Evolutionary conservation across 2,329 filamentous ascomycete genomes (phyloP).

Genomic region (Metarhizium anisopliae): DNA sequence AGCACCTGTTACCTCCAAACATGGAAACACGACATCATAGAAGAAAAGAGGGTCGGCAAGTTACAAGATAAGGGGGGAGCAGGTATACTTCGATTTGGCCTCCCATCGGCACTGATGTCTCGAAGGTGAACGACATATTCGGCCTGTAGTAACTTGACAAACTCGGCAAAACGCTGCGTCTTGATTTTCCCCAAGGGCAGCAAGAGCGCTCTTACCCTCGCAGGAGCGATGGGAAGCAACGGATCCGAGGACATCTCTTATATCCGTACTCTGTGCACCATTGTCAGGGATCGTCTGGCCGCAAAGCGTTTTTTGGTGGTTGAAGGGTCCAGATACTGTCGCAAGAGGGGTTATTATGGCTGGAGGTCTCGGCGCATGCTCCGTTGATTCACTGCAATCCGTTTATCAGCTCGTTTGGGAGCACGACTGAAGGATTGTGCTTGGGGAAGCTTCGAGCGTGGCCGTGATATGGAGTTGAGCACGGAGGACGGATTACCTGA

Average conservation of each 20-base stretch:
- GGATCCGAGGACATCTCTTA: slow-evolving; percentile 77
- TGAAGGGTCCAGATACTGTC: not conserved
- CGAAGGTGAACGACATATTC: slow-evolving; percentile 77
- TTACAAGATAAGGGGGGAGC: not conserved
- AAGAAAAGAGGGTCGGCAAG: not conserved
- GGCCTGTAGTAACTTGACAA: slow-evolving; percentile 66
- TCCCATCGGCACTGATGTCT: slow-evolving; percentile 76
- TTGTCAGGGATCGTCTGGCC: slow-evolving; percentile 12
- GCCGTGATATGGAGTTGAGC: not conserved
- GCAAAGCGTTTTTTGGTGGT: not conserved
- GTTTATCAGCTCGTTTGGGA: not conserved
- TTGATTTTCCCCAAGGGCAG: slow-evolving; percentile 83
- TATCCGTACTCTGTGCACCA: slow-evolving; percentile 30
- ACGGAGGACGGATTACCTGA: too few species aligned
- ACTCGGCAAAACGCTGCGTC: slow-evolving; percentile 67
- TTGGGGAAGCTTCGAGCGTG: not conserved
- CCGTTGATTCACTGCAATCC: not conserved
- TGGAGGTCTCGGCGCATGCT: not conserved
- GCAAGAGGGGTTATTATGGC: not conserved
- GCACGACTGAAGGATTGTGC: not conserved
- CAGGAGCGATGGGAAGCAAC: slow-evolving; percentile 83
- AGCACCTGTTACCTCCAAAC: not conserved
- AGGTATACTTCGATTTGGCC: slow-evolving; percentile 47
- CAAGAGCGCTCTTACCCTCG: slow-evolving; percentile 79
- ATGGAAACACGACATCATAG: not conserved